phyloP scores from a whole-genome alignment of 495 filamentous ascomycete genomes.

The Trichoderma orchidacearum region DNA sequence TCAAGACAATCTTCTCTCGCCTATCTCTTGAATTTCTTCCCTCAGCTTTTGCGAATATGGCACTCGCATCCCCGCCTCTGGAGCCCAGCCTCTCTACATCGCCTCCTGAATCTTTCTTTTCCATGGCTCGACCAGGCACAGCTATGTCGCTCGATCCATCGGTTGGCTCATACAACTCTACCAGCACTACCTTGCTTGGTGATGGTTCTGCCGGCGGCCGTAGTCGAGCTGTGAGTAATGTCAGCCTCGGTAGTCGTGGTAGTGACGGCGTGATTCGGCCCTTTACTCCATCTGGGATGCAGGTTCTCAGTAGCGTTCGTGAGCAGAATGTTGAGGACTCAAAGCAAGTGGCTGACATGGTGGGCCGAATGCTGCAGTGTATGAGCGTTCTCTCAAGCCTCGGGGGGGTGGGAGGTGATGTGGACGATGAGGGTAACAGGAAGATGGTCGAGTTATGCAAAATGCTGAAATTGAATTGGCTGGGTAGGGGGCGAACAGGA shows the following conservation, averaged over 20 bases:
- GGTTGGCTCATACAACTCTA: slow-evolving; percentile 59
- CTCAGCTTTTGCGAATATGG: slow-evolving; percentile 39
- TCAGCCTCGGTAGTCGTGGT: slow-evolving; percentile 46
- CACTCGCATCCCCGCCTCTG: slow-evolving; percentile 23
- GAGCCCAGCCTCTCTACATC: slow-evolving; percentile 22
- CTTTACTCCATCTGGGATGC: slow-evolving; percentile 33
- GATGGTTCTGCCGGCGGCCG: slow-evolving; percentile 38
- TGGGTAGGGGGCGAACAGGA: slow-evolving; percentile 79
- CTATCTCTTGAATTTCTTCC: slow-evolving; percentile 72
- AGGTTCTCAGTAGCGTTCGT: slow-evolving; percentile 23
- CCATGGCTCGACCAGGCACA: slow-evolving; percentile 46
- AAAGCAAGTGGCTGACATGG: slow-evolving; percentile 85
- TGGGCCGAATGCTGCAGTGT: slow-evolving; percentile 93
- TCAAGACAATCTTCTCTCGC: slow-evolving; percentile 83
- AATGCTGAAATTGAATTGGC: slow-evolving; percentile 89
- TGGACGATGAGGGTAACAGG: slow-evolving; percentile 56
- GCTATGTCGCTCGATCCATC: slow-evolving; percentile 60
- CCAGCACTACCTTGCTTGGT: slow-evolving; percentile 55
- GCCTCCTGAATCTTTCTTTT: slow-evolving; percentile 20
- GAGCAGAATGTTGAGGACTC: slow-evolving; percentile 48
- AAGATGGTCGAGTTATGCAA: slow-evolving; percentile 74
- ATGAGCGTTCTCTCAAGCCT: slow-evolving; percentile 77
- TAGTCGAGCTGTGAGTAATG: slow-evolving; percentile 73
- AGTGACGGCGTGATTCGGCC: slow-evolving; percentile 34
- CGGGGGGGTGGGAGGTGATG: slow-evolving; percentile 27